Conservation (phyloP, 139 green algal species). For the Chlamydomonas schloesseri region DNA sequence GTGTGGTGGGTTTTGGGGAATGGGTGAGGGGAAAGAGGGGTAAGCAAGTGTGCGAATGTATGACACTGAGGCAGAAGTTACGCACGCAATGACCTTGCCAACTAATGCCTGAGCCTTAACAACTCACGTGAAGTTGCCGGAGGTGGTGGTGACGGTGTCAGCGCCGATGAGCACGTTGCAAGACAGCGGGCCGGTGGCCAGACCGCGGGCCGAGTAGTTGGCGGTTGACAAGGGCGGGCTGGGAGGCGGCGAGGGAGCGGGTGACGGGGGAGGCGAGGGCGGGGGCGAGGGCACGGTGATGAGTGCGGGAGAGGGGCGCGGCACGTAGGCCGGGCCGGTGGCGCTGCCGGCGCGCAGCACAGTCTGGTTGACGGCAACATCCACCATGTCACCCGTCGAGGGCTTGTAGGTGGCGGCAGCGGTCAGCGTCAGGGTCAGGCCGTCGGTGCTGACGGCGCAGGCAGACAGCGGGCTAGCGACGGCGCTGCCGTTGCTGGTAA, state of each 20-base stretch:
- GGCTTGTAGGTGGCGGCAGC: not conserved
- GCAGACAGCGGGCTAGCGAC: not conserved
- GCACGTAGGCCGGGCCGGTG: not conserved
- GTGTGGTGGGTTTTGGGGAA: too few species aligned
- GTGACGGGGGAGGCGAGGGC: not conserved
- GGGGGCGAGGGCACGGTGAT: not conserved
- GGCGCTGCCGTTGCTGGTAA: not conserved
- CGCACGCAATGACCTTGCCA: too few species aligned
- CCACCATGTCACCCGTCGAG: not conserved
- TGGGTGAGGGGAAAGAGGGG: not conserved
- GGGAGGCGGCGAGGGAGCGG: too few species aligned
- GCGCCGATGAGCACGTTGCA: not conserved
- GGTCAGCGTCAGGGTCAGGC: not conserved
- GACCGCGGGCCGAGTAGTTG: not conserved
- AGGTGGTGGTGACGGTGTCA: not conserved
- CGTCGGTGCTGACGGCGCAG: not conserved
- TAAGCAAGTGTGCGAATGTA: too few species aligned
- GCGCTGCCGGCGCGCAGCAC: not conserved
- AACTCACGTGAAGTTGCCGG: not conserved
- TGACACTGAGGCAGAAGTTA: too few species aligned
- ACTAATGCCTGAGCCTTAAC: not conserved
- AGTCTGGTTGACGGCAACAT: not conserved
- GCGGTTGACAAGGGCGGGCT: not conserved
- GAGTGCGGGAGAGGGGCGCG: too few species aligned
- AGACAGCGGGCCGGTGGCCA: not conserved